phyloP scores from a whole-genome alignment of 2,329 filamentous ascomycete species.

The Sporothrix curviconia region DNA sequence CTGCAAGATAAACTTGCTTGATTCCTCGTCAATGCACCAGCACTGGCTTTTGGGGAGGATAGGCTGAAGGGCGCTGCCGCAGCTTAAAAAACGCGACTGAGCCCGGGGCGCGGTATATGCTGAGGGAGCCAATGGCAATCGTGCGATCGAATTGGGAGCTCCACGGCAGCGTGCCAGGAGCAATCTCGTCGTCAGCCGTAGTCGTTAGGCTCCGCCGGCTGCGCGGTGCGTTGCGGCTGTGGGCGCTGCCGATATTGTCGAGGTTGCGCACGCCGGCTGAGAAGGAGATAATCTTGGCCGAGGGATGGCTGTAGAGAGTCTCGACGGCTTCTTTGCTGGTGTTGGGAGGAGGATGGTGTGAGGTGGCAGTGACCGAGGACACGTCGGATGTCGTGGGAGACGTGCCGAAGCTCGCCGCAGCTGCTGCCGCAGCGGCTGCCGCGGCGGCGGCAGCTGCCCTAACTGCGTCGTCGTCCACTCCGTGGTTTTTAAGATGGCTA shows the following conservation, averaged over 20 bases:
- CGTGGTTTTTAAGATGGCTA: constrained; percentile 2
- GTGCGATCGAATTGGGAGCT: constrained; percentile 71
- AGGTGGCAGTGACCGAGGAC: constrained; percentile 5
- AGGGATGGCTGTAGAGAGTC: constrained; percentile 67
- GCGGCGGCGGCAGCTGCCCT: constrained; percentile 9
- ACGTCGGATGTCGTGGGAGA: constrained; percentile 12
- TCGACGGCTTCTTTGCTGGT: constrained; percentile 42
- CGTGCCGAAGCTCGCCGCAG: constrained; percentile 7
- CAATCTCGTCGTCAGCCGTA: constrained; percentile 32
- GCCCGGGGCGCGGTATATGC: constrained; percentile 79
- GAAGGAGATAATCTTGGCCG: constrained; percentile 60
- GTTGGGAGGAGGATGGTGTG: constrained; percentile 4
- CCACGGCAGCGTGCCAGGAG: constrained; percentile 64
- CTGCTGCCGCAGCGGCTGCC: constrained; percentile 17
- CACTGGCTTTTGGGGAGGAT: constrained; percentile 87
- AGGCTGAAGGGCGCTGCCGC: constrained; percentile 73
- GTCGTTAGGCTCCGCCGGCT: constrained; percentile 12
- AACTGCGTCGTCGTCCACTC: constrained; percentile 4
- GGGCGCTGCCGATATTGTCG: constrained; percentile 27
- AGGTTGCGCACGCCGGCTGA: constrained; percentile 33
- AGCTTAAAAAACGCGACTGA: constrained; percentile 85
- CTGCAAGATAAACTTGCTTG: constrained; percentile 76
- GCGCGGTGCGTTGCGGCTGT: constrained; percentile 18
- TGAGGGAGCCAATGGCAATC: constrained; percentile 69
- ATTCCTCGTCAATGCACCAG: constrained; percentile 83